Evolutionary conservation across 2,329 filamentous ascomycete genomes (phyloP).

Genomic region (Sclerotinia subarctica): DNA sequence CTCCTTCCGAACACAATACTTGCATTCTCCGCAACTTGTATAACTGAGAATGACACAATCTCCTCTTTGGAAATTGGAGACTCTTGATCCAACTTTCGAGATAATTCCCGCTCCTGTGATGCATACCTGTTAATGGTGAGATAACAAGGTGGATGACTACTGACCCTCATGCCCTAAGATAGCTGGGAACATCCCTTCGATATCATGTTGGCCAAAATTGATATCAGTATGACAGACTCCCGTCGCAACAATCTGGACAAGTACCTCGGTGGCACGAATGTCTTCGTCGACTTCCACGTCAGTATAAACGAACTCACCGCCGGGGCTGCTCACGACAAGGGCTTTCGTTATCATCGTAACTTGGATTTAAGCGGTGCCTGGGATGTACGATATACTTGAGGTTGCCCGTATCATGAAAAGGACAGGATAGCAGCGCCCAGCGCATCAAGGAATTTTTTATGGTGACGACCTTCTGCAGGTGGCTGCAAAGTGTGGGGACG

Average conservation of each 20-base stretch:
- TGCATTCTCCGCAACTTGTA: slow-evolving; percentile 39
- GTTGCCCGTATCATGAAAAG: background rate
- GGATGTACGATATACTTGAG: background rate
- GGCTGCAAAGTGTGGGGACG: background rate
- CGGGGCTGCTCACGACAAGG: slow-evolving; percentile 10
- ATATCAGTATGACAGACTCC: slow-evolving; percentile 38
- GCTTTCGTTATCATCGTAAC: slow-evolving; percentile 14
- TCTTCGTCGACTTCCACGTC: slow-evolving; percentile 23
- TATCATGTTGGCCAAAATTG: slow-evolving; percentile 25
- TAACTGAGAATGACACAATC: slow-evolving; percentile 40
- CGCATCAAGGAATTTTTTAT: background rate
- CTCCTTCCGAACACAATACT: slow-evolving; percentile 34
- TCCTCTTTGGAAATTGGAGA: slow-evolving; percentile 22
- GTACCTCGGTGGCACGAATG: slow-evolving; percentile 35
- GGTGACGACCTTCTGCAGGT: background rate
- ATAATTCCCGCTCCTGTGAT: slow-evolving; percentile 28
- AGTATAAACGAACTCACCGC: slow-evolving; percentile 12
- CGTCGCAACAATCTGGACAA: slow-evolving; percentile 41
- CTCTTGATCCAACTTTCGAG: slow-evolving; percentile 24
- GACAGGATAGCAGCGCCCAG: background rate
- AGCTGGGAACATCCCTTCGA: slow-evolving; percentile 32
- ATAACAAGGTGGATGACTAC: background rate
- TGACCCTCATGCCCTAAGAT: slow-evolving; percentile 38
- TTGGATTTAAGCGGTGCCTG: background rate
- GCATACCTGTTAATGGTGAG: background rate